A percentile compares a stretch with the other conserved stretches of the same genome.
These are phyloP conservation scores for Raddia guianensis DNA, from an alignment of 176 grass and related monocot species.

Conservation along the genomic window DNA sequence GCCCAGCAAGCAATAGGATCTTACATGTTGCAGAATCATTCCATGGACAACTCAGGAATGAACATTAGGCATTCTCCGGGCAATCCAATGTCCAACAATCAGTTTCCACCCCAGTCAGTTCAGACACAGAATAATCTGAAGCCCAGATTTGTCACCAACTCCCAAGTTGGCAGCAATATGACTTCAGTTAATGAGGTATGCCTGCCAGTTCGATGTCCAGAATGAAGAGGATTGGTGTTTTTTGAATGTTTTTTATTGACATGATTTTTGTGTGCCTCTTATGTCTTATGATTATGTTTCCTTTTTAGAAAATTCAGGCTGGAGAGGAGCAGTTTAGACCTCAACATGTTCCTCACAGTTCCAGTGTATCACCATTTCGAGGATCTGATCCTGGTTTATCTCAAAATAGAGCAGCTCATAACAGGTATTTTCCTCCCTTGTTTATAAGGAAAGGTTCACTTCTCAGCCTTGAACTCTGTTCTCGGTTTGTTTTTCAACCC, in stretches of 20 bases:
- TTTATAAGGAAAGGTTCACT: not conserved
- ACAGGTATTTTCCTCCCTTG: constrained; percentile 57
- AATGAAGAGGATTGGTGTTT: constrained; percentile 6
- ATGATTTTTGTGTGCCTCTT: not conserved
- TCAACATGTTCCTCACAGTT: constrained; percentile 52
- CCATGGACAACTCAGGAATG: constrained; percentile 57
- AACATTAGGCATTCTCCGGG: constrained; percentile 55
- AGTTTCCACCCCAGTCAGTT: constrained; percentile 51
- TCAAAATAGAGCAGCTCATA: constrained; percentile 69
- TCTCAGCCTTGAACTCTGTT: too few species aligned
- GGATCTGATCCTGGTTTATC: constrained; percentile 60
- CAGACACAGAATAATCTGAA: constrained; percentile 63
- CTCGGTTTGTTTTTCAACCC: too few species aligned
- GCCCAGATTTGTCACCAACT: constrained; percentile 53
- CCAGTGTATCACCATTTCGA: constrained; percentile 57
- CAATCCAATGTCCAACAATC: constrained; percentile 46
- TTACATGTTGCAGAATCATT: constrained; percentile 62
- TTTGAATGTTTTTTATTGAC: constrained; percentile 17
- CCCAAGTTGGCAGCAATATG: constrained; percentile 48
- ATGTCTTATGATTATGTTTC: constrained; percentile 24
- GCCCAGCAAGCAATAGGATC: constrained; percentile 53
- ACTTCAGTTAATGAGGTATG: constrained; percentile 72
- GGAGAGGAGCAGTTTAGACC: constrained; percentile 66
- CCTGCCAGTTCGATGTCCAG: constrained; percentile 10
- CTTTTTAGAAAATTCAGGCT: constrained; percentile 58